Evolutionary conservation across 2,329 filamentous ascomycete species (phyloP), one percentile per base, ranked within the genome.

Genomic region (Trichoderma asperellum): DNA sequence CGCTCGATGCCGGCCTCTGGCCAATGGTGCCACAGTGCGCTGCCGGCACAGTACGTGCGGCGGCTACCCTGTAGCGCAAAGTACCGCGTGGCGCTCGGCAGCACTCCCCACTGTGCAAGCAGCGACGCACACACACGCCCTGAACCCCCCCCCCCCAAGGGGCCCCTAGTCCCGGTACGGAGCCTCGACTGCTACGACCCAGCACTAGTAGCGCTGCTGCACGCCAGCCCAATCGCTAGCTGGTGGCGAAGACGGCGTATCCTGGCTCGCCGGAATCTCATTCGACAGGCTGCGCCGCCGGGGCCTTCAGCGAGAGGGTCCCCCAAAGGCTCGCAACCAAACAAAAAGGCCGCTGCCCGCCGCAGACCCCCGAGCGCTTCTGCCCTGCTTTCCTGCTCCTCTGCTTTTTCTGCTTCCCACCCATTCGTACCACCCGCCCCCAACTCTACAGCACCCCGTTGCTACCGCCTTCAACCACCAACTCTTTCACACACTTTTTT

Each of bases 161-260:
- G 40, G 40, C 40, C 53, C 27, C 62, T 65, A 57, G 62, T 21
- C 62, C 53, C 52, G 32, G 53, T 55, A 56, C 63, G 43, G 63
- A 47, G 43, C 32, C 53, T 34, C 47, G 12, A 29, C 63, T 32
- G 47, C 47, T 49, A 49, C 47, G 47, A 49, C 47, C 47, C 47
- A 56, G 62, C 16, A 24, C 62, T 27, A 67, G 63, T 76, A 76
- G 75, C 68, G 60, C 65, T 21, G 7, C 60, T 73, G 71, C 70
- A 65, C 47, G 62, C 69, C 72, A 71, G 68, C 70, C 77, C 78
- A 79, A 79, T 79, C 75, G 77, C 68, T 71, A 59, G 60, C 64
- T 65, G 74, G 78, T 79, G 78, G 77, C 77, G 73, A 80, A 73
- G 72, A 63, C 35, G 59, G 72, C 73, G 75, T 71, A 74, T 68